A percentile compares a stretch with the other conserved stretches of the same genome.
Evolutionary conservation across 1,139 yeast genomes (phyloP).

Genomic region (Torulaspora globosa): DNA sequence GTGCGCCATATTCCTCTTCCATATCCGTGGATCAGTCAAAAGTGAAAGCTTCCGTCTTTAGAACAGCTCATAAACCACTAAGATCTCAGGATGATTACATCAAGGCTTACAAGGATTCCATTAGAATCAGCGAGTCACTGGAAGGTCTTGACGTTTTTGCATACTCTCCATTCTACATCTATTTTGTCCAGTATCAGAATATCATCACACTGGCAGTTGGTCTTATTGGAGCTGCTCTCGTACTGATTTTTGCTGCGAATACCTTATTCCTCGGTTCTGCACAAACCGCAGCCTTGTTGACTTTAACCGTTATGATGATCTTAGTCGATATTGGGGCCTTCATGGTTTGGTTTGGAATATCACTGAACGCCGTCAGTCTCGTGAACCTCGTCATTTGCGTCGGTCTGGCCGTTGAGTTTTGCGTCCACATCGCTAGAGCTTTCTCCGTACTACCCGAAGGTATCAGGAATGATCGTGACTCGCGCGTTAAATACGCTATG

Average conservation of each 20-base stretch:
- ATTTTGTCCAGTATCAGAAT: conserved; percentile 79
- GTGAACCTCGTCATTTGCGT: conserved; percentile 87
- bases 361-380: conserved; percentile 82
- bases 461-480: conserved; percentile 34
- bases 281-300: conserved; percentile 53
- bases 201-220: conserved; percentile 55
- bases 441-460: conserved; percentile 48
- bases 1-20: conserved; percentile 78
- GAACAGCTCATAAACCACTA: conserved; percentile 78
- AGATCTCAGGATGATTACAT: conserved; percentile 83
- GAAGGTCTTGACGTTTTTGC: conserved; percentile 66
- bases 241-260: conserved; percentile 53
- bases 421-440: conserved; percentile 80
- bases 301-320: conserved; percentile 58
- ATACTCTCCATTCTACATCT: conserved; percentile 87
- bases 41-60: conserved; percentile 60
- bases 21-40: conserved; percentile 45
- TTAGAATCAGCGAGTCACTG: conserved; percentile 63
- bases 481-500: conserved; percentile 52
- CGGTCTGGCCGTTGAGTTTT: conserved; percentile 90
- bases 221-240: conserved; percentile 54
- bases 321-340: conserved; percentile 73
- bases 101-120: conserved; percentile 67
- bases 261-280: conserved; percentile 63
- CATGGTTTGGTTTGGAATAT: conserved; percentile 69